Conservation (phyloP, 192 early-diverging fungal genomes). For the Coemansia sp. region DNA sequence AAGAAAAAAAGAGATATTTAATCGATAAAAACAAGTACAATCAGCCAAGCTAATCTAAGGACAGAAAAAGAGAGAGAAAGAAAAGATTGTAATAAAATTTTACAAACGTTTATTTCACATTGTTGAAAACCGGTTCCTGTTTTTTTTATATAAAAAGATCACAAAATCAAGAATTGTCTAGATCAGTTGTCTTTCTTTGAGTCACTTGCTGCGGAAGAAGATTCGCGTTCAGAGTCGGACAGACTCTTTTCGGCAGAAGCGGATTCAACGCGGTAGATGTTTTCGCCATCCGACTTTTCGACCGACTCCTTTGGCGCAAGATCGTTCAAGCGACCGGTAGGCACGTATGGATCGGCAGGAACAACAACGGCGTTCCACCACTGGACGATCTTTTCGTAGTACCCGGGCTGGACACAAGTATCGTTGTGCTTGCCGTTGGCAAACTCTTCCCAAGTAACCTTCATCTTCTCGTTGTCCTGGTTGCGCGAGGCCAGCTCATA, state of each 20-base stretch:
- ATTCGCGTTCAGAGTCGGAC: slow-evolving; percentile 21
- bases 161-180: background rate
- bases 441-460: slow-evolving; percentile 65
- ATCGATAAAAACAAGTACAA: background rate
- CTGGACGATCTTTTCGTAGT: slow-evolving; percentile 72
- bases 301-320: slow-evolving; percentile 41
- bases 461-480: slow-evolving; percentile 22
- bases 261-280: slow-evolving; percentile 39
- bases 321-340: slow-evolving; percentile 42
- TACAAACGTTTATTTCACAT: background rate
- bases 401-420: slow-evolving; percentile 81
- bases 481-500: slow-evolving; percentile 61
- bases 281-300: slow-evolving; percentile 51
- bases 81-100: background rate
- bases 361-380: slow-evolving; percentile 47
- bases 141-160: background rate
- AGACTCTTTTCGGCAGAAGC: slow-evolving; percentile 32
- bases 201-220: background rate
- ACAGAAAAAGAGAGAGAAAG: background rate
- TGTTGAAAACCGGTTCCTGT: background rate
- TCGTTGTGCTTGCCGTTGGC: slow-evolving; percentile 89
- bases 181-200: background rate
- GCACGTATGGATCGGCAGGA: slow-evolving; percentile 46
- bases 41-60: background rate
- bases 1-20: slow-evolving; percentile 1